Evolutionary conservation across 306 rosid species (phyloP).

Genomic region (Astragalus glycyphyllos): DNA sequence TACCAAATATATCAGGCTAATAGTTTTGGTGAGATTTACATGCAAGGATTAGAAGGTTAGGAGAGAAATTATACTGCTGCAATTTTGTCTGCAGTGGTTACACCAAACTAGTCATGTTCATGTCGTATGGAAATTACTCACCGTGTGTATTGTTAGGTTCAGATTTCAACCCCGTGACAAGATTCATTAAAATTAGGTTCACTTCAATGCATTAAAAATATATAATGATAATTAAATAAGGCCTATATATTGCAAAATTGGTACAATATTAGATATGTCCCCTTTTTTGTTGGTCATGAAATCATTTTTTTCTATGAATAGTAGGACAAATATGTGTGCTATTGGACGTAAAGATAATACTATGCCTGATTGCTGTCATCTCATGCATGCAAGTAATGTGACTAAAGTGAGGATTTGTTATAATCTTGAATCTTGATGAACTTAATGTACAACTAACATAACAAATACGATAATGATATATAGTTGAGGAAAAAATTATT

Average conservation of each 20-base stretch:
- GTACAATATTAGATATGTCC: no score
- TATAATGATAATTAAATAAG: no score
- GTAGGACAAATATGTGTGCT: no score
- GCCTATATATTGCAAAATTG: no score
- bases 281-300: no score
- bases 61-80: conserved; percentile 1
- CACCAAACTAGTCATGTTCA: conserved; percentile 20
- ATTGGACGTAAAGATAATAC: background rate
- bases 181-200: background rate
- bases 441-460: conserved; percentile 19
- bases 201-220: background rate
- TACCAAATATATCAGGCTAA: no score
- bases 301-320: no score
- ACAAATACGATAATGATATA: background rate
- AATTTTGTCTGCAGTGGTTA: conserved; percentile 12
- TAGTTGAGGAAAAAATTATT: background rate
- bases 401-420: background rate
- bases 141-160: background rate
- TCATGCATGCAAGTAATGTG: conserved; percentile 1
- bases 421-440: conserved; percentile 1
- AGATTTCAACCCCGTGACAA: conserved; percentile 16
- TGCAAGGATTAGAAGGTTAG: background rate
- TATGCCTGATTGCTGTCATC: background rate
- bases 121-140: background rate
- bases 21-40: conserved; percentile 3